Percentiles rank a stretch among this genome's conserved stretches.
These are phyloP conservation scores for Strobilomyces dryophilus DNA, from an alignment of 768 basidiomycete genomes.

Conservation along the genomic window DNA sequence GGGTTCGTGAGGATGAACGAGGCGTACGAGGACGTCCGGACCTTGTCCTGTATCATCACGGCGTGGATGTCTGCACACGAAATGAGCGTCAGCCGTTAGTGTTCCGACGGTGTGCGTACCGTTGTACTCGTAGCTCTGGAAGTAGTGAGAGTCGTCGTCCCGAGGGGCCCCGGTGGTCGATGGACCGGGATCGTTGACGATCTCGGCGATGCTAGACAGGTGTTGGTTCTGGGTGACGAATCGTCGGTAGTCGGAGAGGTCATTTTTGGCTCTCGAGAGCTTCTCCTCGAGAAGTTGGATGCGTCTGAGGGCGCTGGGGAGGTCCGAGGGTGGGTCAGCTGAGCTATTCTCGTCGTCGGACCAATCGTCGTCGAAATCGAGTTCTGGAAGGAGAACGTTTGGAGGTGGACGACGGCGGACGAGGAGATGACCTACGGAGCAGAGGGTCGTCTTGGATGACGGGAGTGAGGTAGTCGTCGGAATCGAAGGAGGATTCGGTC, in stretches of 20 bases:
- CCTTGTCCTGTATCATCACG: constrained; percentile 94
- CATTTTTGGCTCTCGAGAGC: constrained; percentile 53
- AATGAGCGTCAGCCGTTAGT: background rate
- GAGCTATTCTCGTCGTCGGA: constrained; percentile 45
- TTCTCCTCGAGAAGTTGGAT: constrained; percentile 61
- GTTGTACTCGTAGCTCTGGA: constrained; percentile 84
- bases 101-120: constrained; percentile 42
- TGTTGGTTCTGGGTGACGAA: constrained; percentile 55
- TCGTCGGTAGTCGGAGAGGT: constrained; percentile 57
- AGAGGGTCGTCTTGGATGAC: constrained; percentile 83
- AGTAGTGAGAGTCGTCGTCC: constrained; percentile 94
- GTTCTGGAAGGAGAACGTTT: constrained; percentile 39
- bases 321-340: constrained; percentile 24
- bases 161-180: constrained; percentile 32
- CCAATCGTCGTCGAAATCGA: constrained; percentile 66
- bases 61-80: constrained; percentile 77
- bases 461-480: constrained; percentile 81
- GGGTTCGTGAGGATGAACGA: constrained; percentile 86
- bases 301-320: constrained; percentile 36
- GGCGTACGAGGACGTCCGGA: constrained; percentile 90
- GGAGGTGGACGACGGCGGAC: background rate
- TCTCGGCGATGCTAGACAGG: constrained; percentile 40
- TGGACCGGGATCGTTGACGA: constrained; percentile 33
- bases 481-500: constrained; percentile 57
- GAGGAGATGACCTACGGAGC: constrained; percentile 59